Conservation (phyloP, 1,284 basidiomycete species). For the Rhodotorula glutinis region DNA sequence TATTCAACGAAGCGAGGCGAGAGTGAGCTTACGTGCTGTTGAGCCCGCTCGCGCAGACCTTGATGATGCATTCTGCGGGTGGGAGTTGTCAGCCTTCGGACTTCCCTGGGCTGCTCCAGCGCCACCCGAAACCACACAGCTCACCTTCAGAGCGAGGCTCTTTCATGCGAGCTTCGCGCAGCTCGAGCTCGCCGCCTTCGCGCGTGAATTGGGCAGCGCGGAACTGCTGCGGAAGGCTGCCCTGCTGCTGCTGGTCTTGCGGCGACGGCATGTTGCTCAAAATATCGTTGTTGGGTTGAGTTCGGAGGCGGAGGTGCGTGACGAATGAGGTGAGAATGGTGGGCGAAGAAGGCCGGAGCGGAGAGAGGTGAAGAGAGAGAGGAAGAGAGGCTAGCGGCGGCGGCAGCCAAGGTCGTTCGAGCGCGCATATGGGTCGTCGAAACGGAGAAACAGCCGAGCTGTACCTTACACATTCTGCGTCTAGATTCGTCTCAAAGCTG, state of each 20-base stretch:
- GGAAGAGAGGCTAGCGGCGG: too few species aligned
- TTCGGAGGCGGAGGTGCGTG: neutral
- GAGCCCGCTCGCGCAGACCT: constrained; percentile 9
- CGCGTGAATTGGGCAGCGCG: constrained; percentile 3
- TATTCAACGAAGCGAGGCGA: too few species aligned
- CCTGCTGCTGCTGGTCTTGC: too few species aligned
- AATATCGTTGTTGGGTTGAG: neutral
- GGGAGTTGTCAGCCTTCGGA: neutral
- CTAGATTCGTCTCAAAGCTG: too few species aligned
- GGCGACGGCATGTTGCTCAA: neutral
- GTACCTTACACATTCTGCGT: too few species aligned
- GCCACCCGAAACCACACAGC: too few species aligned
- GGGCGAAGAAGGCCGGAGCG: neutral
- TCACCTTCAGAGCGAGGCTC: constrained; percentile 3
- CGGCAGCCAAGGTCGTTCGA: too few species aligned
- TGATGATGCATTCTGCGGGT: constrained; percentile 16
- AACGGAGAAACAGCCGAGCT: too few species aligned
- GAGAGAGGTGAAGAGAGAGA: neutral
- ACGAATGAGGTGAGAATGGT: constrained; percentile 1
- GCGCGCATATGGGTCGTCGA: too few species aligned
- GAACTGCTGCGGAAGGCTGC: constrained; percentile 2
- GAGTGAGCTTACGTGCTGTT: constrained; percentile 12
- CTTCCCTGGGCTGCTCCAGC: too few species aligned
- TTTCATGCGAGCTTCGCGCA: constrained; percentile 1
- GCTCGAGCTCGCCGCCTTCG: constrained; percentile 12